A percentile compares a stretch with the other conserved stretches of the same genome.
phyloP scores from a whole-genome alignment of 169 alveolate genomes.

The Babesia bigemina region DNA sequence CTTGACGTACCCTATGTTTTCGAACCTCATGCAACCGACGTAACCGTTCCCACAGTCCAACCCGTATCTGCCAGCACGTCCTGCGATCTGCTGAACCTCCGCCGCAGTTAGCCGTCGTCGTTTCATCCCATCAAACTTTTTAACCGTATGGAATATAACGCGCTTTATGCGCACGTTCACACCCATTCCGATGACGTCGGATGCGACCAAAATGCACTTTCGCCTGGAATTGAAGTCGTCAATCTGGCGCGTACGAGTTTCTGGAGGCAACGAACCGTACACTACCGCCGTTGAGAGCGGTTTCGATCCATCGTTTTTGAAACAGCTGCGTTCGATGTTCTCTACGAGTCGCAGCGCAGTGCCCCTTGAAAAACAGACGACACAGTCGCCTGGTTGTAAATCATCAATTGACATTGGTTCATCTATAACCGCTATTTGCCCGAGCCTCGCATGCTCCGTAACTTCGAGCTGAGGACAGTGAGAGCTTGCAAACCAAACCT shows the following conservation, averaged over 20 bases:
- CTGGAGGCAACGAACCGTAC: constrained; percentile 90
- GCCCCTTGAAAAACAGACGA: constrained; percentile 84
- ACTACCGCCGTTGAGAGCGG: constrained; percentile 73
- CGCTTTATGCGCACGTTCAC: constrained; percentile 86
- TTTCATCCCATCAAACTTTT: constrained; percentile 78
- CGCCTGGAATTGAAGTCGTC: constrained; percentile 61
- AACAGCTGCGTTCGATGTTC: constrained; percentile 53
- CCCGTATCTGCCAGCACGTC: constrained; percentile 91
- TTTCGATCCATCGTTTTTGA: constrained; percentile 14
- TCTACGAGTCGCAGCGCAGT: constrained; percentile 70
- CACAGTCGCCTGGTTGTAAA: constrained; percentile 89
- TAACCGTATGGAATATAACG: constrained; percentile 80
- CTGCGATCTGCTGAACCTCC: constrained; percentile 88
- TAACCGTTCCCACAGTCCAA: constrained; percentile 35
- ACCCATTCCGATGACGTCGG: constrained; percentile 95
- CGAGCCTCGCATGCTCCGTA: constrained; percentile 62
- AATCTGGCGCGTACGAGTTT: constrained; percentile 77
- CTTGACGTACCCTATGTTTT: constrained; percentile 22
- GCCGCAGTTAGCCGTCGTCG: constrained; percentile 70
- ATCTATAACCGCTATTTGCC: constrained; percentile 57
- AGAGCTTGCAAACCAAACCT: constrained; percentile 7
- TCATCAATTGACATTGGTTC: constrained; percentile 67
- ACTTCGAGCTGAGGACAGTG: constrained; percentile 54
- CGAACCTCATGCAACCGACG: constrained; percentile 38
- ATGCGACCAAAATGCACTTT: constrained; percentile 81